A percentile compares a stretch with the other conserved stretches of the same genome.
Conservation (phyloP, 2,329 filamentous ascomycete genomes). For the Penicillium sp. region DNA sequence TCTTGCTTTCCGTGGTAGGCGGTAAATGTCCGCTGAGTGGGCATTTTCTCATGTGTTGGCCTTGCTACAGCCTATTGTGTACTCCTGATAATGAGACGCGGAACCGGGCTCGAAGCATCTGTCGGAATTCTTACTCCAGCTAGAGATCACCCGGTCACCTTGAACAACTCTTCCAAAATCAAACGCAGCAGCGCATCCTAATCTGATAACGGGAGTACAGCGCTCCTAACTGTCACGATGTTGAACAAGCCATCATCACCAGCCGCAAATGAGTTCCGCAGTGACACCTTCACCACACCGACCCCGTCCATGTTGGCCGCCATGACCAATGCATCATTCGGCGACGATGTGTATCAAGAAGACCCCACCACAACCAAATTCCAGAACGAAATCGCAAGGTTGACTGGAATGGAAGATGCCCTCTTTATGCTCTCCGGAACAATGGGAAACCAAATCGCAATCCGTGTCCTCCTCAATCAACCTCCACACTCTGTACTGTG, state of each 20-base stretch:
- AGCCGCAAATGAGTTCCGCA: constrained; percentile 12
- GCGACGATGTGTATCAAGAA: constrained; percentile 37
- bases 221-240: background rate
- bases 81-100: background rate
- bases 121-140: background rate
- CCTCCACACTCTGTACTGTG: constrained; percentile 36
- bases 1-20: background rate
- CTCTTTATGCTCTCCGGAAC: constrained; percentile 38
- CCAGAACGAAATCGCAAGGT: constrained; percentile 28
- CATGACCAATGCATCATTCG: constrained; percentile 29
- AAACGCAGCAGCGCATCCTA: background rate
- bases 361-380: constrained; percentile 28
- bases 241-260: constrained; percentile 1
- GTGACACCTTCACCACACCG: constrained; percentile 11
- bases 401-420: constrained; percentile 35
- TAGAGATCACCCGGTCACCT: background rate
- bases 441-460: constrained; percentile 41
- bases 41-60: background rate
- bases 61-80: background rate
- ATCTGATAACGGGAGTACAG: background rate
- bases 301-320: constrained; percentile 9
- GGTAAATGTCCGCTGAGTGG: background rate
- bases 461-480: constrained; percentile 33
- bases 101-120: background rate
- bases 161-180: background rate